These are phyloP conservation scores for Cutaneotrichosporon daszewskae DNA, from an alignment of 1,284 basidiomycete species.

Conservation along the genomic window DNA sequence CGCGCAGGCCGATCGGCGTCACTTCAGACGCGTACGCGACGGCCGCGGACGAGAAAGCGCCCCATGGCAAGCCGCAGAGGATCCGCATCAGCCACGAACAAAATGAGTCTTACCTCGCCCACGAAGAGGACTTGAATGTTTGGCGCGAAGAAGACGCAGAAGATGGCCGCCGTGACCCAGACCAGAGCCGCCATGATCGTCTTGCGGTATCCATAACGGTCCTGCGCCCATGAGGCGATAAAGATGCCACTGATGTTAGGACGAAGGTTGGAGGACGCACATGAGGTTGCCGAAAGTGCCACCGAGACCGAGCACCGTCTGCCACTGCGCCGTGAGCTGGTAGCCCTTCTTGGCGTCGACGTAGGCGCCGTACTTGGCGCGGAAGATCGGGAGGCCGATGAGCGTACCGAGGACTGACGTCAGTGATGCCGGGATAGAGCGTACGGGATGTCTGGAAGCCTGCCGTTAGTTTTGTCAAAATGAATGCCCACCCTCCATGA, in stretches of 20 bases:
- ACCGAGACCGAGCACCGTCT: conserved; percentile 21
- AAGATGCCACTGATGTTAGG: conserved; percentile 16
- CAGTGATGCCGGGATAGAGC: too few species aligned
- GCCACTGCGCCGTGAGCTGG: conserved; percentile 26
- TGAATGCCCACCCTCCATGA: conserved; percentile 48
- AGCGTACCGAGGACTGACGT: conserved; percentile 3
- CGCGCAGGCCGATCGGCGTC: conserved; percentile 38
- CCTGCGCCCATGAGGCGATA: conserved; percentile 17
- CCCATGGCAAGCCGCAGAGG: conserved; percentile 46
- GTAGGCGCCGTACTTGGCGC: conserved; percentile 9
- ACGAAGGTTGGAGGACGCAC: too few species aligned
- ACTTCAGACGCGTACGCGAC: conserved; percentile 51
- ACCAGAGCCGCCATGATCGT: conserved; percentile 30
- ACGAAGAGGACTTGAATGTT: conserved; percentile 17
- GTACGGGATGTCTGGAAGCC: neutral
- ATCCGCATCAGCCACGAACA: conserved; percentile 10
- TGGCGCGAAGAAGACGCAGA: conserved; percentile 44
- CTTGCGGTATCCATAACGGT: conserved; percentile 24
- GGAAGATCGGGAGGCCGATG: conserved; percentile 11
- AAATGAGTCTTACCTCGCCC: conserved; percentile 11
- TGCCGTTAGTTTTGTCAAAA: neutral
- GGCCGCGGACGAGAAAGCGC: conserved; percentile 34
- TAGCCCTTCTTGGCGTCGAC: conserved; percentile 9
- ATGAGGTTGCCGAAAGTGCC: conserved; percentile 4
- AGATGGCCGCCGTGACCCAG: conserved; percentile 27